Conservation (phyloP, 495 filamentous ascomycete genomes). For the Annulohypoxylon maeteangense region DNA sequence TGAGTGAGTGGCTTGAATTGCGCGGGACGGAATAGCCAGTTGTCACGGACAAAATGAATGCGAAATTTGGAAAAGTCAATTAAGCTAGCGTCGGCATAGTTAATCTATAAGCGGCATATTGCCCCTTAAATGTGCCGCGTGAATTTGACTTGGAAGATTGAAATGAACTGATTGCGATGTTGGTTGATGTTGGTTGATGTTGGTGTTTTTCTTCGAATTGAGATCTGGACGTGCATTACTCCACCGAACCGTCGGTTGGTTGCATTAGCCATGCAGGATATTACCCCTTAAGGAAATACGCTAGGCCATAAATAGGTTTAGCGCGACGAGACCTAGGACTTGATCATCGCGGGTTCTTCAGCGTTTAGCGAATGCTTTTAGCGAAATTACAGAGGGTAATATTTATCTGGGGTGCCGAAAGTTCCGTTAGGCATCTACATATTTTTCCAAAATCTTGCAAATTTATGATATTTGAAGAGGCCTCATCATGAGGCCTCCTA, state of each 20-base stretch:
- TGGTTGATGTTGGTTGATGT: neutral
- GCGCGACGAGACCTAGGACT: neutral
- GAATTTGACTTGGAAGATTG: neutral
- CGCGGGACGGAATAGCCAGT: neutral
- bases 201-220: neutral
- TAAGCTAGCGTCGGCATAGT: neutral
- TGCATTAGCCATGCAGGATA: neutral
- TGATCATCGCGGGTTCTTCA: neutral
- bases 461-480: neutral
- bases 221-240: neutral
- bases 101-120: neutral
- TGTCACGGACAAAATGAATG: neutral
- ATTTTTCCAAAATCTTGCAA: neutral
- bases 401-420: neutral
- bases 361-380: slow-evolving; percentile 8
- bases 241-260: neutral
- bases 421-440: neutral
- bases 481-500: no score
- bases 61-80: neutral
- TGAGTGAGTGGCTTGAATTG: neutral
- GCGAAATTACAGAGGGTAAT: slow-evolving; percentile 6
- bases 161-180: neutral
- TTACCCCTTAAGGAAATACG: neutral
- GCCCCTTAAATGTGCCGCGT: neutral
- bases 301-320: neutral